Evolutionary conservation across 169 alveolate genomes (phyloP).

Genomic region (Plasmodium cynomolgi): DNA sequence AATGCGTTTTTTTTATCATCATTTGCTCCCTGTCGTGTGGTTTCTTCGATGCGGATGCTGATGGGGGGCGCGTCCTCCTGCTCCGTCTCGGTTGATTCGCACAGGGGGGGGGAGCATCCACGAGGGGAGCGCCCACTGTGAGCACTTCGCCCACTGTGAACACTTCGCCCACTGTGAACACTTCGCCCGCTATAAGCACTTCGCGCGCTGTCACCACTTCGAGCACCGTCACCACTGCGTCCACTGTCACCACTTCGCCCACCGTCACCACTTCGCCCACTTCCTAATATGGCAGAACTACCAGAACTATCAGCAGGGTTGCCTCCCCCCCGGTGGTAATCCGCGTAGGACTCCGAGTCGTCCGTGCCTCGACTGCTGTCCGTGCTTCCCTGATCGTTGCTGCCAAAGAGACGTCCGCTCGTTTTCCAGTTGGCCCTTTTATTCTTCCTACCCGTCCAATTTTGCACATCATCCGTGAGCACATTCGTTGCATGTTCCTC

Average conservation of each 20-base stretch:
- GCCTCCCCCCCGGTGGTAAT: not conserved
- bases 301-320: not conserved
- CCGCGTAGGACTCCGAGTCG: not conserved
- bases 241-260: not conserved
- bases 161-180: not conserved
- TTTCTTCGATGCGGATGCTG: not conserved
- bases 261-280: not conserved
- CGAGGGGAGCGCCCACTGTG: not conserved
- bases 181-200: not conserved
- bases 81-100: not conserved
- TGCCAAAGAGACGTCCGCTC: not conserved
- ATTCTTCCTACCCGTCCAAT: not conserved
- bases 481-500: not conserved
- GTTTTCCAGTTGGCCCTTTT: not conserved
- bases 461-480: not conserved
- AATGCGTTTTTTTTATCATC: constrained; percentile 9
- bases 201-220: not conserved
- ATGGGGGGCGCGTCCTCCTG: not conserved
- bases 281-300: not conserved
- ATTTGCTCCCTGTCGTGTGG: not conserved
- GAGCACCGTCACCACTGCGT: too few species aligned
- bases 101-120: too few species aligned
- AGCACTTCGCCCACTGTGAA: not conserved
- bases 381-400: not conserved
- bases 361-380: not conserved